Conservation (phyloP, 768 basidiomycete species). For the Wakefieldia striispora region DNA sequence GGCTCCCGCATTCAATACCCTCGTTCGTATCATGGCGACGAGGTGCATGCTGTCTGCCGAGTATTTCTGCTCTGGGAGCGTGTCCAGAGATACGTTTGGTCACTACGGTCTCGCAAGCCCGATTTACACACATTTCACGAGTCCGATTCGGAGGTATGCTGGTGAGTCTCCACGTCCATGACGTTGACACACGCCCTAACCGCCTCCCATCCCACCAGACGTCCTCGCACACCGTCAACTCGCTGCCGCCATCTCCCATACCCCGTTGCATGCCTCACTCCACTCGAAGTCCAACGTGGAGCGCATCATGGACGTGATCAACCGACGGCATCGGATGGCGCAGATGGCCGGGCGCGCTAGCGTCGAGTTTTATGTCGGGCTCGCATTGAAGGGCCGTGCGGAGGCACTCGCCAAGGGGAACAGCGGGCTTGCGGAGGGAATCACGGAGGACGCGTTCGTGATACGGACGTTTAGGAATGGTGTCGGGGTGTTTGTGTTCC, state of each 20-base stretch:
- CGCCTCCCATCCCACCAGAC: slow-evolving; percentile 45
- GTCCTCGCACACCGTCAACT: slow-evolving; percentile 94
- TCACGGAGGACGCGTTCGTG: slow-evolving; percentile 85
- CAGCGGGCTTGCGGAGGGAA: slow-evolving; percentile 30
- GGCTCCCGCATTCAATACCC: slow-evolving; percentile 92
- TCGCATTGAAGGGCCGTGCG: slow-evolving; percentile 77
- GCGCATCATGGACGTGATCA: slow-evolving; percentile 80
- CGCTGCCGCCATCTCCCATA: slow-evolving; percentile 81
- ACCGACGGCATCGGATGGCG: slow-evolving; percentile 90
- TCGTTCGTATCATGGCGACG: slow-evolving; percentile 99
- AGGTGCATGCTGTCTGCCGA: slow-evolving; percentile 98
- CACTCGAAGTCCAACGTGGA: slow-evolving; percentile 91
- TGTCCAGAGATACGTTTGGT: slow-evolving; percentile 86
- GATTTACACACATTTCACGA: slow-evolving; percentile 98
- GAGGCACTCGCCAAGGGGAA: slow-evolving; percentile 39
- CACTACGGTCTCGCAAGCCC: slow-evolving; percentile 97
- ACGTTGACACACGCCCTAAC: too few relatives aligned
- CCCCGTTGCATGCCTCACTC: slow-evolving; percentile 79
- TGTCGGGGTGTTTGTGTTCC: slow-evolving; percentile 91
- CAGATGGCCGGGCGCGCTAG: slow-evolving; percentile 97
- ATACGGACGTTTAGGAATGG: slow-evolving; percentile 95
- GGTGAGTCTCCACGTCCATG: slow-evolving; percentile 44
- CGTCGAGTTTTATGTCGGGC: slow-evolving; percentile 95
- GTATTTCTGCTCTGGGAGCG: slow-evolving; percentile 96
- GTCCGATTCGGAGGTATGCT: slow-evolving; percentile 94